A percentile compares a stretch with the other conserved stretches of the same genome.
phyloP scores from a whole-genome alignment of 129 eudicot genomes.

The Arctium minus region DNA sequence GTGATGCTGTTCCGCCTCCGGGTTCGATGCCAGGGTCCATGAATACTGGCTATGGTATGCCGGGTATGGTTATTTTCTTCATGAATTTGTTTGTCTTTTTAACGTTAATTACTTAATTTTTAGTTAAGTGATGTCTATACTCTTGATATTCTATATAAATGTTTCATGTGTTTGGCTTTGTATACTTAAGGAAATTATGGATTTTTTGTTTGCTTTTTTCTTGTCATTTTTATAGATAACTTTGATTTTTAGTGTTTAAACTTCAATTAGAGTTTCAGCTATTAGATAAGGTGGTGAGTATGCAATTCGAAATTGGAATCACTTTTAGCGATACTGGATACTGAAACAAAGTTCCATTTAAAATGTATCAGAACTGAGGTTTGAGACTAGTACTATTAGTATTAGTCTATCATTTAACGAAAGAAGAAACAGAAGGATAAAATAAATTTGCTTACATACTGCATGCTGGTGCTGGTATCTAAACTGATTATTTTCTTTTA shows the following conservation, averaged over 20 bases:
- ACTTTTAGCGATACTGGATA: not conserved
- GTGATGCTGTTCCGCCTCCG: not conserved
- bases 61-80: not conserved
- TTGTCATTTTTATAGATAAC: not conserved
- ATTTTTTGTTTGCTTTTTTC: not conserved
- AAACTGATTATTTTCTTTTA: not conserved
- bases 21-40: constrained; percentile 22
- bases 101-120: not conserved
- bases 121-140: not conserved
- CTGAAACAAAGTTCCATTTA: not conserved
- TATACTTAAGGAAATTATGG: not conserved
- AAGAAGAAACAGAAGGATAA: not conserved
- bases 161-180: not conserved
- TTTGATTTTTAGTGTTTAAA: not conserved
- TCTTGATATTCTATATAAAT: not conserved
- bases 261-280: not conserved
- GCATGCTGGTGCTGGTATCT: not conserved
- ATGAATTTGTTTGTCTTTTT: not conserved
- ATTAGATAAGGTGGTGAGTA: not conserved
- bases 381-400: too few species aligned
- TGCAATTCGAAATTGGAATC: not conserved
- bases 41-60: constrained; percentile 31
- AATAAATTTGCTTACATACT: not conserved
- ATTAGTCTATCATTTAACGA: too few species aligned
- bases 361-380: not conserved